These are phyloP conservation scores for Fusarium sp. DNA, from an alignment of 2,329 filamentous ascomycete genomes.

Conservation along the genomic window DNA sequence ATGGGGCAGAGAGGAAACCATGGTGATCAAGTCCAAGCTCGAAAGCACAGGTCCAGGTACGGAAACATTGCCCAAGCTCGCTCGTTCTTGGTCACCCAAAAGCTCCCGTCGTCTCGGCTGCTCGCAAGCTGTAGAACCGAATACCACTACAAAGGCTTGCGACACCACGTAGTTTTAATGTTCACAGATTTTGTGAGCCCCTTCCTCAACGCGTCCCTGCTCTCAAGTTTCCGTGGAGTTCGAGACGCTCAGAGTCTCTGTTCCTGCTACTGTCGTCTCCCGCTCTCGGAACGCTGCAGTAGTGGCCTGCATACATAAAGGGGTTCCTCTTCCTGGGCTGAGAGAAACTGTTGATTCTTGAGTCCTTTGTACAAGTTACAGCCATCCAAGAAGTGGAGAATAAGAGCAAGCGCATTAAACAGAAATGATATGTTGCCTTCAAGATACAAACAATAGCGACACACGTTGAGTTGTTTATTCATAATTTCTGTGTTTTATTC, in stretches of 20 bases:
- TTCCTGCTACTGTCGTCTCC: constrained; percentile 36
- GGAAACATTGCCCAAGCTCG: constrained; percentile 6
- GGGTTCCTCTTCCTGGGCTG: constrained; percentile 16
- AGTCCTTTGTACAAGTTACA: background rate
- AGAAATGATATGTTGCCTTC: background rate
- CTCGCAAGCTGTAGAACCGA: constrained; percentile 28
- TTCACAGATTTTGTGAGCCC: constrained; percentile 15
- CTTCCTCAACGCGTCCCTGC: constrained; percentile 17
- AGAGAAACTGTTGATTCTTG: background rate
- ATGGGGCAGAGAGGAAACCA: background rate
- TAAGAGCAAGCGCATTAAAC: constrained; percentile 1
- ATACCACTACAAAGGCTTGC: constrained; percentile 12
- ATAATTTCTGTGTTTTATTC: constrained; percentile 4
- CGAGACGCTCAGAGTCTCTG: constrained; percentile 27
- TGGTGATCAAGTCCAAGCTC: constrained; percentile 14
- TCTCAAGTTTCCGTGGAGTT: constrained; percentile 2
- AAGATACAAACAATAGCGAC: background rate
- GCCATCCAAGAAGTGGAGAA: background rate
- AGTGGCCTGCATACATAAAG: constrained; percentile 38
- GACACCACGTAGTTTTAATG: constrained; percentile 7
- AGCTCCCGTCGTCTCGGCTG: constrained; percentile 13
- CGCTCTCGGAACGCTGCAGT: constrained; percentile 37
- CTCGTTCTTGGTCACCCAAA: constrained; percentile 5
- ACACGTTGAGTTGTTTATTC: constrained; percentile 7
- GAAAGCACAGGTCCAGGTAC: background rate